Evolutionary conservation across 179 eudicot species (phyloP).

Genomic region (Carnegiea gigantea): DNA sequence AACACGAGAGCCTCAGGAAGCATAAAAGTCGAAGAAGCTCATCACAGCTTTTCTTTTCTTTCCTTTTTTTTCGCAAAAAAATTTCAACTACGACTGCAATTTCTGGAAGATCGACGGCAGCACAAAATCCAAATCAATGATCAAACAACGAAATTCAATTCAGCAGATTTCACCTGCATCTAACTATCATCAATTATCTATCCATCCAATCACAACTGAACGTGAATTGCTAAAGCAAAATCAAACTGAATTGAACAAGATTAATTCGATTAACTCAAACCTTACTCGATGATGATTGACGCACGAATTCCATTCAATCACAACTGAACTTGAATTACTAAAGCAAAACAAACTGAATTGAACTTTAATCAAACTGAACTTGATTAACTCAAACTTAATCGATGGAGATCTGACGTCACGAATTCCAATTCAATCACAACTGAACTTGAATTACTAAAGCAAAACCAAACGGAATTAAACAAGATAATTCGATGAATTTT

Average conservation of each 20-base stretch:
- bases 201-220: not conserved
- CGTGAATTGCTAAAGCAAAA: not conserved
- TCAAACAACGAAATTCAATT: not conserved
- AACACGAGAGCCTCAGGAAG: constrained; percentile 15
- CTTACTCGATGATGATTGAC: constrained; percentile 18
- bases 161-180: not conserved
- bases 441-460: not conserved
- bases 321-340: not conserved
- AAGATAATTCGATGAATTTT: not conserved
- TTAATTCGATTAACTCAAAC: not conserved
- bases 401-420: constrained; percentile 16
- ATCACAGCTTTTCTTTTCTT: not conserved
- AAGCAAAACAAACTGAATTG: not conserved
- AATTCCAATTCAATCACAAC: not conserved
- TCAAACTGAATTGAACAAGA: not conserved
- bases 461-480: not conserved
- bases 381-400: constrained; percentile 5
- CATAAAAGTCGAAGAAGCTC: not conserved
- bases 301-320: constrained; percentile 8
- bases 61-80: not conserved
- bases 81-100: not conserved
- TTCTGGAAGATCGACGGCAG: not conserved
- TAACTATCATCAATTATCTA: not conserved
- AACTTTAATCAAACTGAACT: not conserved
- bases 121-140: not conserved